Evolutionary conservation across 768 basidiomycete genomes (phyloP).

Genomic region (Trametes sanguinea): DNA sequence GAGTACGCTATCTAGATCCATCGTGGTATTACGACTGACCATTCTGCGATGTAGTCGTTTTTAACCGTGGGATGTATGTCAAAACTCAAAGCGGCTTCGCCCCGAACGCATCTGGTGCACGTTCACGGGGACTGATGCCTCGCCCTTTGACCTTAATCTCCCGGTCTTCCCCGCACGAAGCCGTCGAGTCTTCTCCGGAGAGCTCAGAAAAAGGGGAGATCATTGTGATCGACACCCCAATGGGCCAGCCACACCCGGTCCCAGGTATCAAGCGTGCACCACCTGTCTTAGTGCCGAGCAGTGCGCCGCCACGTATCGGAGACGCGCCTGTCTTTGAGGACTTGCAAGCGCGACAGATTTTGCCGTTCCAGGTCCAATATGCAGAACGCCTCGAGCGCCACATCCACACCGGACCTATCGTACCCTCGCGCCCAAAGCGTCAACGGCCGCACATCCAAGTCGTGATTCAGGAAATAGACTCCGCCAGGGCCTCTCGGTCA

Average conservation of each 20-base stretch:
- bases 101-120: neutral
- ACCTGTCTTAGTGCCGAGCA: conserved; percentile 9
- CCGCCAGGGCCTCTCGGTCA: neutral
- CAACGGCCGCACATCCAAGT: conserved; percentile 19
- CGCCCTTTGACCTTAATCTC: too few species aligned
- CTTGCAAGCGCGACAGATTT: conserved; percentile 23
- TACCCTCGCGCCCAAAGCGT: conserved; percentile 2
- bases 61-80: conserved; percentile 15
- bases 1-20: conserved; percentile 16
- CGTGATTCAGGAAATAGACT: conserved; percentile 8
- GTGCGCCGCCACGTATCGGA: conserved; percentile 25
- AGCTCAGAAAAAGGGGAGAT: neutral
- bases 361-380: conserved; percentile 28
- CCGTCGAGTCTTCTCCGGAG: neutral
- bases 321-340: conserved; percentile 8
- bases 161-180: too few species aligned
- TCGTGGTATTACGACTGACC: neutral
- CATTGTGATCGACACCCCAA: conserved; percentile 5
- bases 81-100: neutral
- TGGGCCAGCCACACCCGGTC: neutral
- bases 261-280: neutral
- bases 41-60: conserved; percentile 11
- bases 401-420: conserved; percentile 14
- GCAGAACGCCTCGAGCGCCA: conserved; percentile 26
- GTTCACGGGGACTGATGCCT: too few species aligned